Conservation (phyloP, 768 basidiomycete genomes). For the Artomyces pyxidatus region DNA sequence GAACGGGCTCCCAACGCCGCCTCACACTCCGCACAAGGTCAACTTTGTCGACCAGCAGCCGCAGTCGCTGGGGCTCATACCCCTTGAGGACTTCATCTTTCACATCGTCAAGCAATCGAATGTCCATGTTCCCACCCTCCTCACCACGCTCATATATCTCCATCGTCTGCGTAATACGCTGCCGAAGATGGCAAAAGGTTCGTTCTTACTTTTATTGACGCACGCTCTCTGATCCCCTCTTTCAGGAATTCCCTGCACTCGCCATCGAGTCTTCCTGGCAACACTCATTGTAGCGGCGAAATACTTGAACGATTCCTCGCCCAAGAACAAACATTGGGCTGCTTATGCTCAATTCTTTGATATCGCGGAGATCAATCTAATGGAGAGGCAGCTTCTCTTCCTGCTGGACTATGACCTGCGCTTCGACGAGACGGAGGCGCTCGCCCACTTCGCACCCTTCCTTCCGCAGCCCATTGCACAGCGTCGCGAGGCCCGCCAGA, state of each 20-base stretch:
- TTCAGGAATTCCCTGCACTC: slow-evolving; percentile 76
- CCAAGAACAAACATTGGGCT: slow-evolving; percentile 94
- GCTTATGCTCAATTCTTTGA: slow-evolving; percentile 71
- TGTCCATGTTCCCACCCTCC: slow-evolving; percentile 85
- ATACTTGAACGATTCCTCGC: slow-evolving; percentile 94
- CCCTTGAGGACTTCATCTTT: slow-evolving; percentile 78
- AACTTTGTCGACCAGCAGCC: slow-evolving; percentile 25
- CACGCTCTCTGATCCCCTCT: slow-evolving; percentile 2
- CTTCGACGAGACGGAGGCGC: slow-evolving; percentile 76
- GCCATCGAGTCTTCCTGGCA: slow-evolving; percentile 93
- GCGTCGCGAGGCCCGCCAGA: slow-evolving; percentile 35
- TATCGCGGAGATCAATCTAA: slow-evolving; percentile 78
- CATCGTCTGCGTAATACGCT: slow-evolving; percentile 77
- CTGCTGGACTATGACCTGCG: slow-evolving; percentile 90
- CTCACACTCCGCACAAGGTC: slow-evolving; percentile 51
- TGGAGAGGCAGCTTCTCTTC: slow-evolving; percentile 94
- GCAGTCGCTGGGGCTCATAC: slow-evolving; percentile 38
- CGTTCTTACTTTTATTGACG: slow-evolving; percentile 18
- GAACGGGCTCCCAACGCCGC: slow-evolving; percentile 52
- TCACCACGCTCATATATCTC: slow-evolving; percentile 87
- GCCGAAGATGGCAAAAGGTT: slow-evolving; percentile 80
- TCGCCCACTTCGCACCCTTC: slow-evolving; percentile 60
- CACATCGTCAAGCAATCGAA: slow-evolving; percentile 74
- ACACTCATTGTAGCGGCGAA: slow-evolving; percentile 94
- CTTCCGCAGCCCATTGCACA: slow-evolving; percentile 27